Base-by-base conservation (phyloP, 345 rosid genomes). In the Arabidopsis suecica region DNA sequence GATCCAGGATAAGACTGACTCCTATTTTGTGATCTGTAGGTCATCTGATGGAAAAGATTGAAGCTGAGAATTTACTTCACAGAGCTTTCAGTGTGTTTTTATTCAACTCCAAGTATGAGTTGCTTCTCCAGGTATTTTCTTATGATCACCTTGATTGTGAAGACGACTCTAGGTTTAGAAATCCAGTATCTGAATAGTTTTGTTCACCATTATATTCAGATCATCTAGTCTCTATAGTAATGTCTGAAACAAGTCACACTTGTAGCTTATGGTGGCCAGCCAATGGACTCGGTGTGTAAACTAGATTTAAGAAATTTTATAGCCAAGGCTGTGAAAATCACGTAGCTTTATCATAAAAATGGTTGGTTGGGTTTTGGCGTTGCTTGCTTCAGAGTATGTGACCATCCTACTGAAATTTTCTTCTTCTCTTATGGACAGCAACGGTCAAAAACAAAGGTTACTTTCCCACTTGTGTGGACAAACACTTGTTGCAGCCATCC, bases 401-500 rank as follows among this genome's bases (percentile, higher is more conserved):
- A 55, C 32, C 25, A 33, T 22, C 37, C n/a, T 53, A 33, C 63
- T 38, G 67, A 66, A 36, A 48, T 3, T 30, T 6, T 67, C 6
- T 20, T 40, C 10, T 61, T 42, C 37, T 68, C 42, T 34, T 25
- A 18, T 76, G 59, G 61, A 71, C 88, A 94, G 98, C 95, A 94
- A 94, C 88, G 98, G 38, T 94, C 97, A 75, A 88, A 87, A 33
- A 90, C 97, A 13, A 94, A 94, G 83, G 97, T 94, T 61, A 94
- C 98, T 28, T 91, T 94, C 75, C 99, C 99, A 62, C 96, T 88
- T 41, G 97, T 90, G 75, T 92, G 99, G 99, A 95, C 99, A 44
- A 95, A 95, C 88, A 88, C 97, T 56, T 95, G 99, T 82, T 95
- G 99, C 83, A 95, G 97, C 84, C 99, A 95, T 80, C 97, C 97